Percentiles rank a stretch among this genome's conserved stretches.
Evolutionary conservation across 192 early-diverging fungal species (phyloP).

Genomic region (Mortierella hygrophila): DNA sequence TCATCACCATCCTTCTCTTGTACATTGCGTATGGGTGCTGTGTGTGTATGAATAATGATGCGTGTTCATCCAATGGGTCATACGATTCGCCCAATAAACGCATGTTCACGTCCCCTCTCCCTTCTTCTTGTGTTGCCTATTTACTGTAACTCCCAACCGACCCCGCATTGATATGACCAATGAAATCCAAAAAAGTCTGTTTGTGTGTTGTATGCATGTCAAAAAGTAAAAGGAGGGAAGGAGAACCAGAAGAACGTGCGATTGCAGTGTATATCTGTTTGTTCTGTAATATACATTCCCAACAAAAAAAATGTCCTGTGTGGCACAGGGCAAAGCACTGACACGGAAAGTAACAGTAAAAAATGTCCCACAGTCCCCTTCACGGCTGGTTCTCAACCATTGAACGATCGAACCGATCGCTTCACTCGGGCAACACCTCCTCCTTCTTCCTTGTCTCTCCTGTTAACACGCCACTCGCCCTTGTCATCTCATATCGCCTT

Average conservation of each 20-base stretch:
- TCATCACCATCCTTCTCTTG: background rate
- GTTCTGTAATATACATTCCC: background rate
- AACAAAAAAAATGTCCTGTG: background rate
- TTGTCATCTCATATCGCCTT: background rate
- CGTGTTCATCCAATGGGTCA: background rate
- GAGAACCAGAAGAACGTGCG: background rate
- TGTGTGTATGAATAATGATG: background rate
- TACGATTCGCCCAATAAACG: background rate
- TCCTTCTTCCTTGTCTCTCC: background rate
- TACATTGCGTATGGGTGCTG: background rate
- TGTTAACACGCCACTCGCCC: background rate
- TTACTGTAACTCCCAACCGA: background rate
- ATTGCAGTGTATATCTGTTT: background rate
- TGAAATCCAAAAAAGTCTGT: background rate
- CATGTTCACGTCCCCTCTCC: background rate
- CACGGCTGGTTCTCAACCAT: background rate
- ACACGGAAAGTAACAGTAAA: background rate
- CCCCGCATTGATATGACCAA: slow-evolving; percentile 2
- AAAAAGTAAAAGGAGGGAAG: background rate
- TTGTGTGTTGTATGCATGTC: background rate
- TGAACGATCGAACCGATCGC: background rate
- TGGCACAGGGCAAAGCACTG: background rate
- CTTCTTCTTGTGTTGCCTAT: background rate
- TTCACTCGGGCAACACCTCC: background rate
- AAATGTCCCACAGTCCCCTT: slow-evolving; percentile 2